Conservation (phyloP, 73 alveolate species). For the Paramecium octaurelia region DNA sequence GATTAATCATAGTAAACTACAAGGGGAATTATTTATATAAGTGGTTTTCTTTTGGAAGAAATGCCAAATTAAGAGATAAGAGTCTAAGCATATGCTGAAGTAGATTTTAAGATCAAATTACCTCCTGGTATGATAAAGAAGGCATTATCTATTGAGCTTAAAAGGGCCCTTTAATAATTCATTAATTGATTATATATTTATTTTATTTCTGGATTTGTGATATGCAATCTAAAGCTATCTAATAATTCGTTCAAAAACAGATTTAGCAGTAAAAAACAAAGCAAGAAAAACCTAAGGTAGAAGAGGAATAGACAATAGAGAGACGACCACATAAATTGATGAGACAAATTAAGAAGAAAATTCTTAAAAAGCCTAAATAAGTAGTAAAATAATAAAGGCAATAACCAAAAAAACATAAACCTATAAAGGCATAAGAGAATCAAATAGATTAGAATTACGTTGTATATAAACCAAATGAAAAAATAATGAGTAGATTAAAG, state of each 20-base stretch:
- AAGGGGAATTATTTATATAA: not conserved
- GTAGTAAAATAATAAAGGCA: not conserved
- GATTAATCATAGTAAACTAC: not conserved
- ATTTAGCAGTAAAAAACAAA: not conserved
- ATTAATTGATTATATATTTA: not conserved
- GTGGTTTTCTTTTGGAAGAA: conserved; percentile 2
- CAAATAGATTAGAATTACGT: not conserved
- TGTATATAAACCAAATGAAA: not conserved
- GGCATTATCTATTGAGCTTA: not conserved
- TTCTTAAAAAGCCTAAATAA: not conserved
- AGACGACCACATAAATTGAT: not conserved
- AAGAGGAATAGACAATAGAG: not conserved
- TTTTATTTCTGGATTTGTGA: not conserved
- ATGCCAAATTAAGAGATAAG: not conserved
- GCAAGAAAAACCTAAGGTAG: not conserved
- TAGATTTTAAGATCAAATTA: conserved; percentile 7
- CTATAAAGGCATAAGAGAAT: not conserved
- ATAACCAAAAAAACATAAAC: not conserved
- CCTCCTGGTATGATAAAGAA: conserved; percentile 44
- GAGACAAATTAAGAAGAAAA: not conserved
- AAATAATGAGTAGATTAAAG: not conserved
- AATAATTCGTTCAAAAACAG: not conserved
- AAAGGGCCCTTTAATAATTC: not conserved
- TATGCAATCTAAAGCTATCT: not conserved
- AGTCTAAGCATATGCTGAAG: not conserved